Conservation (phyloP, 2,329 filamentous ascomycete species). For the Samsoniella hepiali region DNA sequence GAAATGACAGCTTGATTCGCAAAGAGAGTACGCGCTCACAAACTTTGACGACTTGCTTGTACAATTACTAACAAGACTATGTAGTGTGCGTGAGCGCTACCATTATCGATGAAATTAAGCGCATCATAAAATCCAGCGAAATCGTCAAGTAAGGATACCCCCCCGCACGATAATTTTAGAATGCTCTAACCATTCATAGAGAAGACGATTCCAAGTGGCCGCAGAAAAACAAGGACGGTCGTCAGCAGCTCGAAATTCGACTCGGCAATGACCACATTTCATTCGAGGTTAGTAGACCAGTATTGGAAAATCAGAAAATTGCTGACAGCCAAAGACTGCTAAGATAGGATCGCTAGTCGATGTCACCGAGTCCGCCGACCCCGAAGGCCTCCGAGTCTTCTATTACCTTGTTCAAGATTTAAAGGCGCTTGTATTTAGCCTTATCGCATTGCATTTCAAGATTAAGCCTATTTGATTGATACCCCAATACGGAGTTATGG, state of each 20-base stretch:
- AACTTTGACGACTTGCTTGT: not conserved
- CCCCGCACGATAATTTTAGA: not conserved
- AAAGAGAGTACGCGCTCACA: slow-evolving; percentile 84
- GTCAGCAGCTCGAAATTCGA: slow-evolving; percentile 93
- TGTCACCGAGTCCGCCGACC: slow-evolving; percentile 92
- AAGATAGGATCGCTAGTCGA: slow-evolving; percentile 98
- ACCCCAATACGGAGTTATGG: slow-evolving; percentile 6
- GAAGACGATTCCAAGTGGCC: slow-evolving; percentile 99
- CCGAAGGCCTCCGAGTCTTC: slow-evolving; percentile 93
- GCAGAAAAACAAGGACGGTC: slow-evolving; percentile 97
- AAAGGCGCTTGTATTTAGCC: slow-evolving; percentile 92
- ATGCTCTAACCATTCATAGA: slow-evolving; percentile 43
- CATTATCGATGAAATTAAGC: slow-evolving; percentile 90
- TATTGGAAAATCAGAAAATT: not conserved
- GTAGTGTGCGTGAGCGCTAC: slow-evolving; percentile 93
- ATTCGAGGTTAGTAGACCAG: slow-evolving; percentile 69
- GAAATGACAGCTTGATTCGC: slow-evolving; percentile 95
- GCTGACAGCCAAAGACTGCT: slow-evolving; percentile 64
- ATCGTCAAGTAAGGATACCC: slow-evolving; percentile 75
- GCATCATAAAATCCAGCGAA: slow-evolving; percentile 94
- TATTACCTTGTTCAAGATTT: slow-evolving; percentile 98
- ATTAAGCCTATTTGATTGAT: slow-evolving; percentile 66
- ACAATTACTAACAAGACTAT: not conserved
- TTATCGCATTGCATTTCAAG: slow-evolving; percentile 98
- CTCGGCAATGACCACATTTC: slow-evolving; percentile 94